phyloP scores from a whole-genome alignment of 2,329 filamentous ascomycete genomes.

The Phaeomoniella chlamydospora region DNA sequence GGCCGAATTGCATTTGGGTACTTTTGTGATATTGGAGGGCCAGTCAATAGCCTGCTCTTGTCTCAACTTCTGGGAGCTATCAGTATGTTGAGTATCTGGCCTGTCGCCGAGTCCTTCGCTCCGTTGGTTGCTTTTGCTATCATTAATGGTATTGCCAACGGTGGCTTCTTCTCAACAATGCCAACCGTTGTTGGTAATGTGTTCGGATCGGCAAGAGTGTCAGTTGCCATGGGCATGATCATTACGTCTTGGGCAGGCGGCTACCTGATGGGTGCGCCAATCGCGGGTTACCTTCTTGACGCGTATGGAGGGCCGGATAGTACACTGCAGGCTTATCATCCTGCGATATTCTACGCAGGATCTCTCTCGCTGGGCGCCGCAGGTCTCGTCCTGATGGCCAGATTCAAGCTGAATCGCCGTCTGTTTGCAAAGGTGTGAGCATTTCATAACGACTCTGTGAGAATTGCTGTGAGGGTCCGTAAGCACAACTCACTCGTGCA shows the following conservation, averaged over 20 bases:
- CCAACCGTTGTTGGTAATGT: constrained; percentile 47
- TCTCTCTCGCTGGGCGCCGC: constrained; percentile 33
- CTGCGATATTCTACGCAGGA: constrained; percentile 49
- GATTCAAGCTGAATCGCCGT: constrained; percentile 26
- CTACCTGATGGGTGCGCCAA: constrained; percentile 46
- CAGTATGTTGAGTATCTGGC: constrained; percentile 49
- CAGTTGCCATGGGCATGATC: constrained; percentile 47
- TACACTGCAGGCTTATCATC: constrained; percentile 39
- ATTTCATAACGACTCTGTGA: too few species aligned
- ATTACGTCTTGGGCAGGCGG: constrained; percentile 46
- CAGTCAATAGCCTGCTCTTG: constrained; percentile 39
- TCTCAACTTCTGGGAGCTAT: constrained; percentile 37
- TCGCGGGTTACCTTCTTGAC: constrained; percentile 44
- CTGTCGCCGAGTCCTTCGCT: constrained; percentile 37
- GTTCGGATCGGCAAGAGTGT: constrained; percentile 40
- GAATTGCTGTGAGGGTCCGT: too few species aligned
- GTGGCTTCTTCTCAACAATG: constrained; percentile 50
- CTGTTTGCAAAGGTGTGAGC: constrained; percentile 20
- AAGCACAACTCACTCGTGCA: too few species aligned
- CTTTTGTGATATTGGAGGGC: constrained; percentile 37
- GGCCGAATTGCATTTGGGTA: constrained; percentile 42
- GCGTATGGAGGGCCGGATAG: constrained; percentile 36
- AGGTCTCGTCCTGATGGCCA: constrained; percentile 25
- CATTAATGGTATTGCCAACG: constrained; percentile 46
- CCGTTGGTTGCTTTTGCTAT: constrained; percentile 43